Evolutionary conservation across 257 asterid genomes (phyloP).

Genomic region (Nicotiana benthamiana): DNA sequence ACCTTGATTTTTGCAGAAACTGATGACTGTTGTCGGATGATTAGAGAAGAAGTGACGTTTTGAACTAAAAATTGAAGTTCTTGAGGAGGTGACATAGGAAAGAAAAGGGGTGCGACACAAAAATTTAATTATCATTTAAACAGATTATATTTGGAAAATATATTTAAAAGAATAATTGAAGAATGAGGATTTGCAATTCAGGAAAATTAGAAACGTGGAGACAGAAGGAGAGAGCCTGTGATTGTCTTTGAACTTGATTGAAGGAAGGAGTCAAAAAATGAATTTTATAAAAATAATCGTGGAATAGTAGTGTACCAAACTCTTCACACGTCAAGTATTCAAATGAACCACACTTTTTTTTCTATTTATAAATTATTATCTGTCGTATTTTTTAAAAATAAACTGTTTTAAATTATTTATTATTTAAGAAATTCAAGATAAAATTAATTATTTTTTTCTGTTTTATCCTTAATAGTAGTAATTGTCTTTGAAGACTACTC

Average conservation of each 20-base stretch:
- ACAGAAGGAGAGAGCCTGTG: neutral
- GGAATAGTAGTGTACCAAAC: neutral
- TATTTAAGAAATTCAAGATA: too few relatives aligned
- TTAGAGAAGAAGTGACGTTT: neutral
- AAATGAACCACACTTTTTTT: neutral
- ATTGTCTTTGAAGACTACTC: too few relatives aligned
- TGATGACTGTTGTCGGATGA: neutral
- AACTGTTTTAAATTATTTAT: too few relatives aligned
- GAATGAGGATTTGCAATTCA: neutral
- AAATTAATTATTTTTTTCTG: too few relatives aligned
- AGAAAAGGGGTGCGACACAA: neutral
- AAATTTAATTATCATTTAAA: neutral
- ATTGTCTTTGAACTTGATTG: neutral
- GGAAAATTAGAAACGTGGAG: neutral
- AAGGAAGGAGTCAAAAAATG: neutral
- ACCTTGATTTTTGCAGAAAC: constrained; percentile 1
- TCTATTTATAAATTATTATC: neutral
- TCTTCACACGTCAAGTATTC: neutral
- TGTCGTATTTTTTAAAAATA: too few relatives aligned
- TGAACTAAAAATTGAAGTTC: neutral
- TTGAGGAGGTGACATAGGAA: neutral
- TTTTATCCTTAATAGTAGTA: too few relatives aligned
- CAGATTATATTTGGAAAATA: neutral
- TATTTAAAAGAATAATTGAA: neutral
- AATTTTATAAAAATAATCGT: neutral